Conservation (phyloP, 345 rosid genomes). For the Psidium guajava region DNA sequence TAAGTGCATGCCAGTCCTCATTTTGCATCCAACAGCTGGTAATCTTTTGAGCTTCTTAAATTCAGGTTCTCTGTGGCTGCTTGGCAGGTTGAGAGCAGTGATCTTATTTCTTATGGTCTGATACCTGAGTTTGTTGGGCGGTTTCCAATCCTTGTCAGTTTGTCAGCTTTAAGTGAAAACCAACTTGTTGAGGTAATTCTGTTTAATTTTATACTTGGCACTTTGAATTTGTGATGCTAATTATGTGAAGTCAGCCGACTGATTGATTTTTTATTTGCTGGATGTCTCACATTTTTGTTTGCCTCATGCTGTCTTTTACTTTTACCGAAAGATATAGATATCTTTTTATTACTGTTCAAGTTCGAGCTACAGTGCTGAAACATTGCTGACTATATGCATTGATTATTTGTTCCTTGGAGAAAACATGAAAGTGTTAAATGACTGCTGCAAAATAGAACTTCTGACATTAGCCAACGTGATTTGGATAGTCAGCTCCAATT, state of each 20-base stretch:
- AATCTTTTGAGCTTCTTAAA: not conserved
- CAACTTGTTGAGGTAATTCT: constrained; percentile 87
- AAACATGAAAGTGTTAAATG: not conserved
- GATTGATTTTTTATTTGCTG: not conserved
- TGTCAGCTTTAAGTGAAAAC: constrained; percentile 86
- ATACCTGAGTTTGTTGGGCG: constrained; percentile 99
- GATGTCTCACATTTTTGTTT: not conserved
- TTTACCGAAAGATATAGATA: not conserved
- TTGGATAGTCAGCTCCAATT: not conserved
- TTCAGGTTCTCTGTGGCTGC: not conserved
- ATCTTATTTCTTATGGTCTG: constrained; percentile 85
- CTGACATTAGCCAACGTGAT: not conserved
- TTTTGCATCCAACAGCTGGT: not conserved
- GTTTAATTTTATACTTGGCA: not conserved
- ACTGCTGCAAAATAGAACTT: not conserved
- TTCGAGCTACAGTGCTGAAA: not conserved
- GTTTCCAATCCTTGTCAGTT: constrained; percentile 91
- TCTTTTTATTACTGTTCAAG: not conserved
- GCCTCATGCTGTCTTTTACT: not conserved
- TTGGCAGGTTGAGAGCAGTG: constrained; percentile 93
- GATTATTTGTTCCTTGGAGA: not conserved
- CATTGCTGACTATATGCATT: not conserved
- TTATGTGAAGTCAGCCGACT: not conserved
- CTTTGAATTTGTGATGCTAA: not conserved
- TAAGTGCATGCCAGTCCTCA: constrained; percentile 17